Percentiles rank a stretch among this genome's conserved stretches.
Evolutionary conservation across 768 basidiomycete genomes (phyloP).

Genomic region (Termitomyces bulborhizus): DNA sequence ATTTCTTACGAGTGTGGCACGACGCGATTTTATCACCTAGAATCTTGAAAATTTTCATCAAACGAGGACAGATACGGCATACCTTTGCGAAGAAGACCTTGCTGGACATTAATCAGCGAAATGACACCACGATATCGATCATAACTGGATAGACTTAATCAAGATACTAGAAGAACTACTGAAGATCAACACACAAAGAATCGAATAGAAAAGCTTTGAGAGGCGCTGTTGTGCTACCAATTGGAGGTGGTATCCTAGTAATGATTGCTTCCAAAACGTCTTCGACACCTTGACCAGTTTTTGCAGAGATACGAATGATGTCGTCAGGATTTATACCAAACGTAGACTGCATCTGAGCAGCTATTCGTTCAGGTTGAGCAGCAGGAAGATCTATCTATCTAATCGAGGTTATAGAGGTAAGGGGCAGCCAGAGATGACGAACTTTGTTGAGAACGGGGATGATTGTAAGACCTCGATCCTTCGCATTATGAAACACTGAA

Average conservation of each 20-base stretch:
- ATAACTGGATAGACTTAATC: slow-evolving; percentile 47
- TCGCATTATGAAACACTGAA: slow-evolving; percentile 87
- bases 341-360: slow-evolving; percentile 73
- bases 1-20: slow-evolving; percentile 78
- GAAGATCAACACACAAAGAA: slow-evolving; percentile 57
- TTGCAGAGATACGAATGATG: slow-evolving; percentile 83
- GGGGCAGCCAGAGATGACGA: neutral
- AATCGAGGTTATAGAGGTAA: slow-evolving; percentile 2
- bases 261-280: slow-evolving; percentile 75
- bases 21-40: slow-evolving; percentile 88
- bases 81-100: slow-evolving; percentile 82
- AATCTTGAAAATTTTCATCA: neutral
- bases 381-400: slow-evolving; percentile 86
- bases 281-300: slow-evolving; percentile 83
- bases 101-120: slow-evolving; percentile 77
- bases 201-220: slow-evolving; percentile 91
- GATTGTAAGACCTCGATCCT: slow-evolving; percentile 72
- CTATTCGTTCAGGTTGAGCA: slow-evolving; percentile 75
- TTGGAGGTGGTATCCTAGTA: slow-evolving; percentile 79
- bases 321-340: slow-evolving; percentile 75
- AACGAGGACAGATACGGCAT: slow-evolving; percentile 1
- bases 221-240: slow-evolving; percentile 41
- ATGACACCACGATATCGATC: slow-evolving; percentile 96
- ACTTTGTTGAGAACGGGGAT: slow-evolving; percentile 95
- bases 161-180: slow-evolving; percentile 3